A percentile compares a stretch with the other conserved stretches of the same genome.
phyloP scores from a whole-genome alignment of 192 early-diverging fungal species.

The Neocallimastix lanati region DNA sequence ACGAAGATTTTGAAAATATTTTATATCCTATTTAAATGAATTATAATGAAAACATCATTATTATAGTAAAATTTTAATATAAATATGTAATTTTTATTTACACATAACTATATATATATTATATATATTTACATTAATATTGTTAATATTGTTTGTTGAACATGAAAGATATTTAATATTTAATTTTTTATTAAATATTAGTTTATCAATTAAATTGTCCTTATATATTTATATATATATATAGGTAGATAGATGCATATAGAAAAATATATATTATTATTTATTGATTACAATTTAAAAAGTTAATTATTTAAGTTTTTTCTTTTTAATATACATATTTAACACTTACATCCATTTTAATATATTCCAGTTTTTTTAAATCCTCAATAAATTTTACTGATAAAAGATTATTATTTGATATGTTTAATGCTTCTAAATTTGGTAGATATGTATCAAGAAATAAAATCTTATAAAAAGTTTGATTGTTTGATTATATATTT shows the following conservation, averaged over 20 bases:
- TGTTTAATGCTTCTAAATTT: not conserved
- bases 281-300: too few relatives aligned
- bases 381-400: not conserved
- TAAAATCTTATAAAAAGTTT: too few relatives aligned
- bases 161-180: not conserved
- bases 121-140: not conserved
- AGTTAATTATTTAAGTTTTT: too few relatives aligned
- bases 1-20: not conserved
- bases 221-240: too few relatives aligned
- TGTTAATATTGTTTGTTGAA: not conserved
- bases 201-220: not conserved
- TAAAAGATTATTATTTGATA: not conserved
- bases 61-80: too few relatives aligned
- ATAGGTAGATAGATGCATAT: too few relatives aligned
- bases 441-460: not conserved
- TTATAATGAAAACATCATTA: not conserved
- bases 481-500: not conserved
- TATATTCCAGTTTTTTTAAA: not conserved
- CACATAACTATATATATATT: too few relatives aligned
- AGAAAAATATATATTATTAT: too few relatives aligned
- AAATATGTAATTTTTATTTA: too few relatives aligned
- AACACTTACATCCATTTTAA: not conserved
- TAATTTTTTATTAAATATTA: not conserved
- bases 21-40: not conserved
- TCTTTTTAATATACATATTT: not conserved